Evolutionary conservation across 768 basidiomycete species (phyloP).

Genomic region (Termitomyces sp.): DNA sequence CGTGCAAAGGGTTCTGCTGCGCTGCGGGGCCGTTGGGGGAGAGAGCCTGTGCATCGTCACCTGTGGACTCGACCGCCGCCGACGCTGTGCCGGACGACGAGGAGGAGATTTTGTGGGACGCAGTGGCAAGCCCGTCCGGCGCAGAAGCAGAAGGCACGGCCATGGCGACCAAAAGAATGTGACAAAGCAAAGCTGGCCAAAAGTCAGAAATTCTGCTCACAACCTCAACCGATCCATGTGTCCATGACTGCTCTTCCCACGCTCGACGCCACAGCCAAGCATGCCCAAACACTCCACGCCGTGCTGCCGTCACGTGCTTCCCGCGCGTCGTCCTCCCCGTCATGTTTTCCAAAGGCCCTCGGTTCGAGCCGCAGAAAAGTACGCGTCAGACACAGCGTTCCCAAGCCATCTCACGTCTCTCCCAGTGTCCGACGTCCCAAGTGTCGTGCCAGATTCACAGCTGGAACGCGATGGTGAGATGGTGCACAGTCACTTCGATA

Average conservation of each 20-base stretch:
- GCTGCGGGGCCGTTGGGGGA: constrained; percentile 4
- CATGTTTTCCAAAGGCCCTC: constrained; percentile 45
- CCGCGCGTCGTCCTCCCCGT: too few species aligned
- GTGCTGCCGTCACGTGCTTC: constrained; percentile 11
- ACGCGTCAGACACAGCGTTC: background rate
- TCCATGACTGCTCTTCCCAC: constrained; percentile 11
- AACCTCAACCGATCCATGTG: constrained; percentile 13
- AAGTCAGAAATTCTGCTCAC: constrained; percentile 6
- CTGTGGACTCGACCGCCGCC: background rate
- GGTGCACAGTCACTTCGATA: background rate
- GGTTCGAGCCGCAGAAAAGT: constrained; percentile 39
- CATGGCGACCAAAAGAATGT: constrained; percentile 9
- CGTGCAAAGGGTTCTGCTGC: background rate
- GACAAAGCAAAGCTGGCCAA: constrained; percentile 2
- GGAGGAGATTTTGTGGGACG: constrained; percentile 1
- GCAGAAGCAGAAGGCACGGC: constrained; percentile 8
- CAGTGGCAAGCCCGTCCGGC: background rate
- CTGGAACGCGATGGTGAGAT: constrained; percentile 43
- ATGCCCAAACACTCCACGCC: constrained; percentile 6
- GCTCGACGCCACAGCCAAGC: constrained; percentile 8
- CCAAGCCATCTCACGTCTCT: background rate
- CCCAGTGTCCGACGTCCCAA: constrained; percentile 45
- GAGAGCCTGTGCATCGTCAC: constrained; percentile 10
- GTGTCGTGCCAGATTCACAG: constrained; percentile 34
- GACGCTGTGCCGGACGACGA: constrained; percentile 4